Evolutionary conservation across 2,329 filamentous ascomycete genomes (phyloP), one percentile per base, ranked within the genome.

Genomic region (Aspergillus pseudoviridinutans): DNA sequence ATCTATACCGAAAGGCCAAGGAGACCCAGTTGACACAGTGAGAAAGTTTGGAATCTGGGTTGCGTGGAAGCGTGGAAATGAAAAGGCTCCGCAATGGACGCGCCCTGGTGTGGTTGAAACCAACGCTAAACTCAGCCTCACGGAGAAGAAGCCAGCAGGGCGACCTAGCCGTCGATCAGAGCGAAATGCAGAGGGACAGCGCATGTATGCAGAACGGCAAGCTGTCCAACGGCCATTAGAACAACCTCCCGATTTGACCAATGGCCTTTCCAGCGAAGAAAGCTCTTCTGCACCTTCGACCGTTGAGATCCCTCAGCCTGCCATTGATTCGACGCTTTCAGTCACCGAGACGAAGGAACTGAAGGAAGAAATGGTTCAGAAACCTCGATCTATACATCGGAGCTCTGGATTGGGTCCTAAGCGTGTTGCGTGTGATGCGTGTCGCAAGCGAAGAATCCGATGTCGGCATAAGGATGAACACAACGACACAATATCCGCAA

Each of bases 31-130:
- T n/a, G 80, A 84, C 29, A 72, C 83, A 35, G 81, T 84, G 56
- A 80, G 81, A 63, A 80, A 74, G 17, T 87, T 88, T 62, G 85
- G 84, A 4, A 76, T 87, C 56, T 88, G 86, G 86, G 80, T 83
- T 57, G 83, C 85, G 3, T 88, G 85, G 85, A 88, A 88, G 68
- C 81, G 83, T 55, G 86, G 86, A 10, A 86, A 87, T 65, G 84
- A 87, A 61, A 75, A 75, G 56, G 82, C 85, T 50, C 84, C 85
- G 29, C 76, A 80, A 49, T 88, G 85, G 85, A 84, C 84, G 44
- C 78, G 82, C 55, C 82, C 82, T 1, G 83, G 85, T 62, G 79
- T 79, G 49, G 76, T 80, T 17, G 76, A 84, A 49, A 79, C 79
- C 49, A 81, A 77, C 64, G 67, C 71, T 42, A 77, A 77, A 58